phyloP scores from a whole-genome alignment of 768 basidiomycete genomes.

The Pulveroboletus frians region DNA sequence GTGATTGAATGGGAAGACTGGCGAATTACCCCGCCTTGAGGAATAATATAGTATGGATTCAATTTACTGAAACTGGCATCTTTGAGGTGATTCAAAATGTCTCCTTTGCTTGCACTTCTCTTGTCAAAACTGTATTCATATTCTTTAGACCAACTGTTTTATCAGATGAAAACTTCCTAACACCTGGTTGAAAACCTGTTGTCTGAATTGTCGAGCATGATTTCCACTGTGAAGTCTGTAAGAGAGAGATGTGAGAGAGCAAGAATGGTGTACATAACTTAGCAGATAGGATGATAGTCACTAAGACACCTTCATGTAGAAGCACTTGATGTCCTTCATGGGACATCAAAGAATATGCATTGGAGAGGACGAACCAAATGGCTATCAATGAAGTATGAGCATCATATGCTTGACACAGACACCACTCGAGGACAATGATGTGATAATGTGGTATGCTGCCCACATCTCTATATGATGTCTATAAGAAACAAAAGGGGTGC shows the following conservation, averaged over 20 bases:
- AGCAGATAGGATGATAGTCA: slow-evolving; percentile 87
- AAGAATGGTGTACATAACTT: slow-evolving; percentile 49
- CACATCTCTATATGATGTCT: background rate
- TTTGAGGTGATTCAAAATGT: slow-evolving; percentile 96
- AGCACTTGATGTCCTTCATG: slow-evolving; percentile 88
- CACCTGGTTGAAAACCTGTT: slow-evolving; percentile 90
- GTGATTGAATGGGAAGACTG: background rate
- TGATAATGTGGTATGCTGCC: background rate
- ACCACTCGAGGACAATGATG: background rate
- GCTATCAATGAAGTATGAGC: slow-evolving; percentile 40
- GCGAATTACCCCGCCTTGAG: slow-evolving; percentile 83
- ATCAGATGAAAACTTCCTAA: slow-evolving; percentile 79
- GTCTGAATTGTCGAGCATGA: slow-evolving; percentile 93
- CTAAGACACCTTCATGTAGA: slow-evolving; percentile 90
- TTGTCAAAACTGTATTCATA: slow-evolving; percentile 97
- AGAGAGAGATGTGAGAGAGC: background rate
- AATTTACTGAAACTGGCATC: slow-evolving; percentile 95
- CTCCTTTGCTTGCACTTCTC: slow-evolving; percentile 93
- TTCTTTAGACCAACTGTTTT: slow-evolving; percentile 96
- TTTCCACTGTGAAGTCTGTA: slow-evolving; percentile 53
- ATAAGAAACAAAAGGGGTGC: background rate
- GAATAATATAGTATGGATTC: slow-evolving; percentile 99
- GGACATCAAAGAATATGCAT: slow-evolving; percentile 94
- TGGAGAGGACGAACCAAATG: slow-evolving; percentile 95
- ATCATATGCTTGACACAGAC: background rate